Evolutionary conservation across 2,329 filamentous ascomycete genomes (phyloP), one percentile per base, ranked within the genome.

Genomic region (Fusarium hostae): DNA sequence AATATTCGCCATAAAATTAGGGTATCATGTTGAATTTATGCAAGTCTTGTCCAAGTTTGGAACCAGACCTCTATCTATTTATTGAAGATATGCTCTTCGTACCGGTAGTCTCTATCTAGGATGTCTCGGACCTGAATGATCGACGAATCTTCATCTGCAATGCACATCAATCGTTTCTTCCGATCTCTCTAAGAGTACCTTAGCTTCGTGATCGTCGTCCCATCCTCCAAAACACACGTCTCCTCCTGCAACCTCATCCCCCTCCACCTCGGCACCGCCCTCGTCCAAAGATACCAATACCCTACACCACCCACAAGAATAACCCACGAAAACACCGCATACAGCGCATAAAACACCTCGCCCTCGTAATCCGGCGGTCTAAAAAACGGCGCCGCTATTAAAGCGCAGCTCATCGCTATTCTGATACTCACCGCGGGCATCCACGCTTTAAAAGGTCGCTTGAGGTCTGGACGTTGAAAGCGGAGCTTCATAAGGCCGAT

Each of bases 271-370:
- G 92, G 92, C 28, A 93, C 77, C 2, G 48, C 70, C 6, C 88
- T 83, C 1, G 90, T 90, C 87, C 89, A 92, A 3, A 92, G 67
- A 69, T 88, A 90, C 92, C 92, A 94, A 76, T 94, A 94, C 0
- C 88, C 2, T 1, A 91, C 76, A 0, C 87, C 90, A 9, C 59
- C 13, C 30, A 84, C 87, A 83, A 81, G 89, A 86, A 88, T 84
- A 24, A 82, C 81, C 13, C 84, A 80, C 6, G 86, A 86, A 9
- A 88, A 85, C 52, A 88, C 80, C 2, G 86, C 86, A 75, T 88
- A 88, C 10, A 84, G 86, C 4, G 85, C 87, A 64, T 87, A 87
- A 70, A 85, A 88, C 40, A 88, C 72, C 3, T 82, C 83, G 9
- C 79, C 76, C 1, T 79, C 81, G 54, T 81, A 81, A 24, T 86